Conservation (phyloP, 2,329 filamentous ascomycete genomes). For the Helotiales sp. region DNA sequence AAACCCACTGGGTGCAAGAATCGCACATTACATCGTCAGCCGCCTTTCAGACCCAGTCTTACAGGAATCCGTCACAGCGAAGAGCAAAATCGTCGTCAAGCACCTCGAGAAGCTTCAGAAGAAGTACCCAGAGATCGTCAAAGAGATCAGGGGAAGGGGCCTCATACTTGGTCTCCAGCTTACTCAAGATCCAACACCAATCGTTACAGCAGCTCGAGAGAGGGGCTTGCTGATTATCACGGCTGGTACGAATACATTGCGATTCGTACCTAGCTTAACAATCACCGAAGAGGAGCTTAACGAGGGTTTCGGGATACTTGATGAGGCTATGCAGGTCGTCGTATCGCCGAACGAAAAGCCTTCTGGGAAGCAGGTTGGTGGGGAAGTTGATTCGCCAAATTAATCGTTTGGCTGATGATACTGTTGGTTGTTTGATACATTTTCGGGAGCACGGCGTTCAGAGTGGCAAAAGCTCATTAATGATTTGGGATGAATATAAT, state of each 20-base stretch:
- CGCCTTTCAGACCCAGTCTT: slow-evolving; percentile 72
- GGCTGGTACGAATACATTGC: slow-evolving; percentile 85
- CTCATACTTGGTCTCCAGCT: slow-evolving; percentile 88
- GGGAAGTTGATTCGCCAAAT: slow-evolving; percentile 32
- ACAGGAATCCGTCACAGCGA: slow-evolving; percentile 67
- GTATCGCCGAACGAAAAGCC: slow-evolving; percentile 15
- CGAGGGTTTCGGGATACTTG: slow-evolving; percentile 73
- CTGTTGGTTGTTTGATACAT: not conserved
- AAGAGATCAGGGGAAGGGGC: slow-evolving; percentile 79
- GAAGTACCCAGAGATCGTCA: slow-evolving; percentile 69
- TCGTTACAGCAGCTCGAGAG: slow-evolving; percentile 85
- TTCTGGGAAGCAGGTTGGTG: slow-evolving; percentile 21
- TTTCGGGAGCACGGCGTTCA: not conserved
- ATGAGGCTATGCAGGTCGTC: slow-evolving; percentile 54
- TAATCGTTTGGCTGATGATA: slow-evolving; percentile 6
- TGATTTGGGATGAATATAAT: not conserved
- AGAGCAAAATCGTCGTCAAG: slow-evolving; percentile 59
- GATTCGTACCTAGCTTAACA: slow-evolving; percentile 86
- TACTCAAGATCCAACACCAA: slow-evolving; percentile 65
- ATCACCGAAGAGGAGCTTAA: slow-evolving; percentile 81
- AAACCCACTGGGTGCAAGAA: slow-evolving; percentile 65
- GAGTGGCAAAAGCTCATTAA: slow-evolving; percentile 1
- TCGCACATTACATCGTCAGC: slow-evolving; percentile 83
- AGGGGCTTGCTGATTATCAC: slow-evolving; percentile 88
- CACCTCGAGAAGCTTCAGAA: slow-evolving; percentile 57